These are phyloP conservation scores for Globisporangium apiculatum DNA, from an alignment of 352 stramenopile genomes.

Conservation along the genomic window DNA sequence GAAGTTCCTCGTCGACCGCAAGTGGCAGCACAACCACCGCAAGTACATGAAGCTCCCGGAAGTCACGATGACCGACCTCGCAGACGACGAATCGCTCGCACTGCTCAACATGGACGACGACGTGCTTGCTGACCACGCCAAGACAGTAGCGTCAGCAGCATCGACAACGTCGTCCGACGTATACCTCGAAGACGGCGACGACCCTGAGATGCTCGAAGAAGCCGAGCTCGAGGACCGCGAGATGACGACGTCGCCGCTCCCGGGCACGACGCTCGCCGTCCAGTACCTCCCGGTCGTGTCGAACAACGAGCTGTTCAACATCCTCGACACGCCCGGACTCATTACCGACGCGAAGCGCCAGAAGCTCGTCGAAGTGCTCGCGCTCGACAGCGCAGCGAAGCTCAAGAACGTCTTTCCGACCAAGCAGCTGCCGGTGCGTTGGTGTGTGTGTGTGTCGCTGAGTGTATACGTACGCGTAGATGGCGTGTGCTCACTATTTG, in stretches of 20 bases:
- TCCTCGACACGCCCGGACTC: conserved; percentile 72
- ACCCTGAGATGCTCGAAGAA: conserved; percentile 61
- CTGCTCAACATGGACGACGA: conserved; percentile 65
- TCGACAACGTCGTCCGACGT: conserved; percentile 12
- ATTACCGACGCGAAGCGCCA: conserved; percentile 76
- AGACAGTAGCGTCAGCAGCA: not conserved
- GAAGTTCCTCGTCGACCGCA: conserved; percentile 67
- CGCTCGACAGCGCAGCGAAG: conserved; percentile 49
- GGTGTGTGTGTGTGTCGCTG: not conserved
- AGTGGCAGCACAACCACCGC: conserved; percentile 83
- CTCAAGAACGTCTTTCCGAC: conserved; percentile 75
- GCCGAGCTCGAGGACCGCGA: conserved; percentile 52
- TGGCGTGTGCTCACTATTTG: too few species aligned
- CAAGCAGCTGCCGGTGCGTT: conserved; percentile 58
- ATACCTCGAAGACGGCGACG: conserved; percentile 48
- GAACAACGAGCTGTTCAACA: conserved; percentile 77
- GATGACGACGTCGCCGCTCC: conserved; percentile 88
- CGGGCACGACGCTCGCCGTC: conserved; percentile 86
- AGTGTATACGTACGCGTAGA: not conserved
- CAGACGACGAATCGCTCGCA: conserved; percentile 30
- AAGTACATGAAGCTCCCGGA: conserved; percentile 79
- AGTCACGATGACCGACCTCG: conserved; percentile 44
- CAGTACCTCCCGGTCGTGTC: conserved; percentile 73
- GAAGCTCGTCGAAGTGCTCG: conserved; percentile 71
- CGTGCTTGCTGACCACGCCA: conserved; percentile 16